phyloP scores from a whole-genome alignment of 2,329 filamentous ascomycete species.

The Amesomyces nigricolor region DNA sequence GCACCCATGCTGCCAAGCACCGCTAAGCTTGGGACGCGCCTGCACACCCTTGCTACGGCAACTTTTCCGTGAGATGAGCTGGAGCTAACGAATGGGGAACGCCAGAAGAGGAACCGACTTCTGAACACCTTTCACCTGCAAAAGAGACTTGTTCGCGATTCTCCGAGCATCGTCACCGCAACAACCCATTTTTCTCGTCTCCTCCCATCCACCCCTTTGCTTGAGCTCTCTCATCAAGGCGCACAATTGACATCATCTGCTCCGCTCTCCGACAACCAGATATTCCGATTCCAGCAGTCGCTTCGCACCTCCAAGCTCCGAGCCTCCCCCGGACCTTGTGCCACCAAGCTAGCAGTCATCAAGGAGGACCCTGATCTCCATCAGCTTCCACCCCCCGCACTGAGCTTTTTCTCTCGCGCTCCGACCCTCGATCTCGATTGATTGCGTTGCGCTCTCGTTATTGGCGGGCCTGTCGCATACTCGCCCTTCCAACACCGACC shows the following conservation, averaged over 20 bases:
- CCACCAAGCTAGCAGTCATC: constrained; percentile 5
- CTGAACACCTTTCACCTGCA: constrained; percentile 29
- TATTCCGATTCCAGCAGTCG: not conserved
- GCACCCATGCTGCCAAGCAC: constrained; percentile 12
- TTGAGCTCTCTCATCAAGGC: not conserved
- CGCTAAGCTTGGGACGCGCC: constrained; percentile 4
- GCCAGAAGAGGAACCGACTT: constrained; percentile 24
- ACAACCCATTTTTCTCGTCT: not conserved
- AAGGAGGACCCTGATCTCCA: constrained; percentile 14
- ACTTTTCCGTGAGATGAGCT: constrained; percentile 20
- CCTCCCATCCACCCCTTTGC: not conserved
- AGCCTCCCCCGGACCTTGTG: constrained; percentile 11
- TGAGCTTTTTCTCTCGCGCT: constrained; percentile 6
- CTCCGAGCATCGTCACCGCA: constrained; percentile 9
- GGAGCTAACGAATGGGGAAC: constrained; percentile 18
- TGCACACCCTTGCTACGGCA: constrained; percentile 17
- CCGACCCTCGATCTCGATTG: not conserved
- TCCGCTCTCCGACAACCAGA: not conserved
- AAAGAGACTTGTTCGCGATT: constrained; percentile 9
- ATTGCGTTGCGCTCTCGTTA: constrained; percentile 1
- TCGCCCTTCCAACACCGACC: not conserved
- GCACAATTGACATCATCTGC: not conserved
- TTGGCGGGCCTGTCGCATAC: constrained; percentile 4
- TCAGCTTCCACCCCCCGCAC: constrained; percentile 10
- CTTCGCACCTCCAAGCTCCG: constrained; percentile 1